A percentile compares a stretch with the other conserved stretches of the same genome.
Evolutionary conservation across 306 rosid genomes (phyloP).

Genomic region (Vicia villosa): DNA sequence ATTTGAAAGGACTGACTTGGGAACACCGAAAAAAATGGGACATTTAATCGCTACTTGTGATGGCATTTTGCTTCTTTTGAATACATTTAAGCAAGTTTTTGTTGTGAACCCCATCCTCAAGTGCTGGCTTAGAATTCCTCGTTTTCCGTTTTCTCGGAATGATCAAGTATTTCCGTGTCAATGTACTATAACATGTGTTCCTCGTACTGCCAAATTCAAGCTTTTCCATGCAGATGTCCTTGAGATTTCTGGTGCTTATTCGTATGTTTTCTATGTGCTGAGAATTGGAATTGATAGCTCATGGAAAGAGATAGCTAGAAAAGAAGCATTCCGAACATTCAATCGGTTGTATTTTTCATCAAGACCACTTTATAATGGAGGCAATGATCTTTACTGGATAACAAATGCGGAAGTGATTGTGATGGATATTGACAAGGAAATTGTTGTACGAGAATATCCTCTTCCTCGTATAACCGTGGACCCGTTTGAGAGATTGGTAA

Average conservation of each 20-base stretch:
- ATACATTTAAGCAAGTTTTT: not conserved
- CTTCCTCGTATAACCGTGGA: not conserved
- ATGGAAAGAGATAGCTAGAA: not conserved
- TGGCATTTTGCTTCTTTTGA: not conserved
- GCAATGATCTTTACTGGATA: not conserved
- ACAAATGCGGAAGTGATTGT: not conserved
- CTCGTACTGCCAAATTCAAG: not conserved
- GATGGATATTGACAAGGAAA: not conserved
- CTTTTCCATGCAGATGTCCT: not conserved
- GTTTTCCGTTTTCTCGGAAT: not conserved
- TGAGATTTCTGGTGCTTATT: not conserved
- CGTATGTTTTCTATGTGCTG: not conserved
- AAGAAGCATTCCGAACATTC: not conserved
- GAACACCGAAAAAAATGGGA: not conserved
- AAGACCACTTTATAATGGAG: not conserved
- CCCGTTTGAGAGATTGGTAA: no score
- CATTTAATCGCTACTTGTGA: not conserved
- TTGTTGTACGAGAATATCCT: not conserved
- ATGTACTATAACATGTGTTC: not conserved
- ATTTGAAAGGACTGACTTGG: not conserved
- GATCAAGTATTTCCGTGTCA: not conserved
- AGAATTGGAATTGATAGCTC: not conserved
- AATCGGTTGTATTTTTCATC: not conserved
- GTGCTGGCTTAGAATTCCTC: not conserved
- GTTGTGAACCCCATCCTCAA: not conserved